Evolutionary conservation across 23 red algal genomes (phyloP), one percentile per base, ranked within the genome.

Genomic region (Rhodosorus marinus): DNA sequence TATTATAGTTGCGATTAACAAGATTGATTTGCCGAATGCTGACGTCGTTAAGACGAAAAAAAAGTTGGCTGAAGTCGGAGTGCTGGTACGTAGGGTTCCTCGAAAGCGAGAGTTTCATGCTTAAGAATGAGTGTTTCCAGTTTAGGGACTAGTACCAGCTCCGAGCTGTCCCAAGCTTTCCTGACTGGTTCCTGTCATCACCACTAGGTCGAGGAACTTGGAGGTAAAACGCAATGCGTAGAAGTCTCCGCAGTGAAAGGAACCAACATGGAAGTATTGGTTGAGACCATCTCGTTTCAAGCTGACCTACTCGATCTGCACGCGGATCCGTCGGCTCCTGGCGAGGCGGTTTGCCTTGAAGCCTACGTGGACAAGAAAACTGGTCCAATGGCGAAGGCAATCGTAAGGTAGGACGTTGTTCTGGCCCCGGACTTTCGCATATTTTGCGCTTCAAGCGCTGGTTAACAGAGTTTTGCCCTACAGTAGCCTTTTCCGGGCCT

Each of bases 1-100:
- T 0, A 72, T 94, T 20, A 80, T 94, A 27, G 75, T 94, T 17
- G 87, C 87, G 7, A 31, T 94, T 31, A 94, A 84, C 50, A 94
- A 94, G 42, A 64, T 72, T 35, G 87, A 94, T 51, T 55, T 50
- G 1, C 24, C 27, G 24, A 67, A 67, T 4, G 66, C 68, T 50
- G 66, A 76, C 34, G 53, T 72, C 8, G 47, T 54, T 6, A 38
- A 58, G 15, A 74, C 80, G 0, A 47, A 56, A 26, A 57, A 56
- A 49, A 72, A 76, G 48, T 54, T 94, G 17, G 47, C 67, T 11
- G 41, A 72, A 17, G 46, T 8, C 29, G 61, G 74, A 53, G 77
- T 40, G 31, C 5, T 94, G 24, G 61, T 68, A 32, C n/a, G n/a
- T n/a, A n/a, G n/a, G n/a, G n/a, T n/a, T n/a, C n/a, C n/a, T n/a